Evolutionary conservation across 1,139 yeast species (phyloP), one percentile per base, ranked within the genome.

Genomic region (Nematodospora anomalae): DNA sequence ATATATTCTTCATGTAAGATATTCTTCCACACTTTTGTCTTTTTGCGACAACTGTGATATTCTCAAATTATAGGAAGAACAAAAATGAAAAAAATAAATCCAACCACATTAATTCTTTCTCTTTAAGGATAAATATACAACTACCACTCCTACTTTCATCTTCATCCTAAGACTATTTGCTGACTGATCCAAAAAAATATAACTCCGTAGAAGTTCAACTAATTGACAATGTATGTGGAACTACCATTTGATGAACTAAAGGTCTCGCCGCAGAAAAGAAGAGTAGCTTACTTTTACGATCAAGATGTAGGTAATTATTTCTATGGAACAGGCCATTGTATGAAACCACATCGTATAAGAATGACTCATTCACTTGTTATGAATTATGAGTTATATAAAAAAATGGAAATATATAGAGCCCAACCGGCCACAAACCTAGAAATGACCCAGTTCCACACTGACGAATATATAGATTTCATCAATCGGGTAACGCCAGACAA

Each of bases 361-460:
- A 90, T 92, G 97, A 95, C 97, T 6, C 97, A 92, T 62, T 86
- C 96, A 16, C 72, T 92, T 55, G 86, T 92, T 51, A 92, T 92
- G 98, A 92, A 92, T 67, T 92, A 92, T 58, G 98, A 97, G 3
- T 74, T 92, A 42, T 90, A 92, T 69, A 89, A 90, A 64, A 86
- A 92, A 64, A 92, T 92, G 97, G 98, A 92, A 62, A 90, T 92
- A 37, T 92, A 92, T 61, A 68, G 95, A 40, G 97, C 97, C 29
- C 89, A 92, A 60, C 97, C 98, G 0, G 98, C 98, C 30, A 92
- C 97, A 21, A 86, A 89, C 58, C 96, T 90, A 63, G 98, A 92
- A 58, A 89, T 92, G 96, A 88, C 97, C 52, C 97, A 92, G 64
- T 90, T 92, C 61, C 98, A 92, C 59, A 89, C 97, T 3, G 98